Percentiles rank a stretch among this genome's conserved stretches.
Evolutionary conservation across 2,329 filamentous ascomycete genomes (phyloP).

Genomic region (Cryphonectria parasitica): DNA sequence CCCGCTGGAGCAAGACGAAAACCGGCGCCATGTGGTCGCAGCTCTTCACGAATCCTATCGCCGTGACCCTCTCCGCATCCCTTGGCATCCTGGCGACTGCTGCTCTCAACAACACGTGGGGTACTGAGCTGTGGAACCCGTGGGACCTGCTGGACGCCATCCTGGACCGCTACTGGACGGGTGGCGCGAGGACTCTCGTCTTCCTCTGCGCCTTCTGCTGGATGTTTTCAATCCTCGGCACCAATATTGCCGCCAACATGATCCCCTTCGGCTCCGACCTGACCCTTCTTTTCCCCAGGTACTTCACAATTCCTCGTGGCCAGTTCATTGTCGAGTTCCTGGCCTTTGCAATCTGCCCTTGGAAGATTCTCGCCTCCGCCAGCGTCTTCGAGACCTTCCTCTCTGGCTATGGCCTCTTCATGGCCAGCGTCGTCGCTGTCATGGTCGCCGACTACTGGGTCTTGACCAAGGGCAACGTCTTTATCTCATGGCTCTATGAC

Average conservation of each 20-base stretch:
- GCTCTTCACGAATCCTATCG: constrained; percentile 45
- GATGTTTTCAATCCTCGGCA: constrained; percentile 31
- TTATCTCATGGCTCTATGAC: constrained; percentile 39
- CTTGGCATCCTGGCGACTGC: constrained; percentile 50
- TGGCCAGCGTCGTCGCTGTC: constrained; percentile 31
- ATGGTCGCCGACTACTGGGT: constrained; percentile 38
- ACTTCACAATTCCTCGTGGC: constrained; percentile 43
- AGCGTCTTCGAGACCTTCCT: constrained; percentile 32
- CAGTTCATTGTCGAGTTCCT: constrained; percentile 33
- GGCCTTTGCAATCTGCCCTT: constrained; percentile 32
- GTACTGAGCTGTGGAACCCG: constrained; percentile 36
- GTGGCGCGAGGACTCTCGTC: constrained; percentile 29
- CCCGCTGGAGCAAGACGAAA: constrained; percentile 44
- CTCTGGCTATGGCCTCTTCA: constrained; percentile 32
- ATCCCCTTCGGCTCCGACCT: constrained; percentile 44
- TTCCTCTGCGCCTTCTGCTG: constrained; percentile 32
- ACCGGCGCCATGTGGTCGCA: constrained; percentile 47
- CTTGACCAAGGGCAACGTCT: constrained; percentile 42
- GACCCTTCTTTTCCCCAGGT: constrained; percentile 40
- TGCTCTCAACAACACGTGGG: constrained; percentile 48
- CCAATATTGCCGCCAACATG: constrained; percentile 39
- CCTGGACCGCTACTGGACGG: constrained; percentile 31
- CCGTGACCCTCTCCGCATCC: constrained; percentile 45
- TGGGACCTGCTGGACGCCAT: constrained; percentile 33
- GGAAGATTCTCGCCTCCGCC: constrained; percentile 34